Base-by-base conservation (phyloP, 2,329 filamentous ascomycete genomes). In the Fusarium sp. region DNA sequence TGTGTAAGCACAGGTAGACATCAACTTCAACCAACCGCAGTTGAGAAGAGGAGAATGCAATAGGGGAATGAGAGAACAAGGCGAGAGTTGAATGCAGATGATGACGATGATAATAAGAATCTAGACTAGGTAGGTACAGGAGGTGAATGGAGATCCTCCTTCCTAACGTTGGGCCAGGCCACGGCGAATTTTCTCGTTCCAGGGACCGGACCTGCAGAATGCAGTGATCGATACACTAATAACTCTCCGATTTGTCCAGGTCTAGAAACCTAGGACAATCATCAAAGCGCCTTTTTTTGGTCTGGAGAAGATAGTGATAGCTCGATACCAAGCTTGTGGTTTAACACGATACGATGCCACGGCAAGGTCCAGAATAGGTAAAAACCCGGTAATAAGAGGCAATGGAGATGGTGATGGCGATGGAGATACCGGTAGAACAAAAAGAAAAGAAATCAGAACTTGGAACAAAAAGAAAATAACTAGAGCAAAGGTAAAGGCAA, bases 141-240 rank as follows among this genome's bases (percentile, higher is more conserved):
- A 54, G 56, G 28, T 41, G 35, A n/a, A 50, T 47, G 39, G 22
- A 58, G 57, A 58, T 69, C 32, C 54, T 38, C 51, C 51, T 30
- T 53, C 50, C 50, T 36, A 22, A 48, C 26, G 45, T 17, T 48
- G 6, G 45, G 45, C 45, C 26, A 35, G 30, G 22, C 30, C 63
- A 57, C 56, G 59, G 61, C 38, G 70, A 44, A 26, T 58, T 63
- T 70, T 70, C 24, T 54, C 15, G 55, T 41, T 53, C 70, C 35
- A 64, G 57, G 70, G 53, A 50, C 51, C 44, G 70, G 61, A 56
- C 47, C 61, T 73, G 70, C 66, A 70, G 59, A 53, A 54, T 64
- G 59, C 38, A 57, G 65, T 66, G 66, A 70, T 70, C 61, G 41
- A 50, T 70, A 38, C 42, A 50, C 60, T 41, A 66, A 59, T 45